Percentiles rank a stretch among this genome's conserved stretches.
phyloP scores from a whole-genome alignment of 768 basidiomycete species.

The Tephrocybe sp. region DNA sequence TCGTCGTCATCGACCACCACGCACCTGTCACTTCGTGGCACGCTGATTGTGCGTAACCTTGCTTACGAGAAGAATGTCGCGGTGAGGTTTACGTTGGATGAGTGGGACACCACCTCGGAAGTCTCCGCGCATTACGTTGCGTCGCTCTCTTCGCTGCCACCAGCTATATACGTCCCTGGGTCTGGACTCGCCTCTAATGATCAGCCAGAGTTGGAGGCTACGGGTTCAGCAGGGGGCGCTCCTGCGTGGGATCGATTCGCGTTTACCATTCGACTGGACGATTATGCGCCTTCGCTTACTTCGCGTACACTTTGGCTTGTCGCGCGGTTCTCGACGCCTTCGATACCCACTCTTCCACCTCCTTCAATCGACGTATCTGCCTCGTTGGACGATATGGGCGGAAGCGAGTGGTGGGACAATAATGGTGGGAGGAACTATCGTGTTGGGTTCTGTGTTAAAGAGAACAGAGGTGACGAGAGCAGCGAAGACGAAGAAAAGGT shows the following conservation, averaged over 20 bases:
- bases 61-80: slow-evolving; percentile 84
- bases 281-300: slow-evolving; percentile 52
- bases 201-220: neutral
- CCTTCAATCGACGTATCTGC: neutral
- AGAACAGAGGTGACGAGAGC: neutral
- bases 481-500: neutral
- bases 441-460: slow-evolving; percentile 49
- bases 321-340: slow-evolving; percentile 19
- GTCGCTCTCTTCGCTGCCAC: slow-evolving; percentile 37
- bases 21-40: slow-evolving; percentile 49
- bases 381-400: neutral
- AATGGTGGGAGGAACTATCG: slow-evolving; percentile 77
- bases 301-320: slow-evolving; percentile 60
- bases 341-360: neutral
- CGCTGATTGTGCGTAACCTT: slow-evolving; percentile 81
- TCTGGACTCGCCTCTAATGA: neutral
- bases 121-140: slow-evolving; percentile 53
- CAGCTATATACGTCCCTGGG: slow-evolving; percentile 7
- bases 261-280: slow-evolving; percentile 69
- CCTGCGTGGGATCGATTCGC: slow-evolving; percentile 55
- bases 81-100: slow-evolving; percentile 88
- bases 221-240: neutral
- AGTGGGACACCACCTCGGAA: slow-evolving; percentile 92
- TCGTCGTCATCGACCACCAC: too few species aligned
- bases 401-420: slow-evolving; percentile 90